These are phyloP conservation scores for Hordeum pubiflorum DNA, from an alignment of 202 grass and related monocot genomes.

Conservation along the genomic window DNA sequence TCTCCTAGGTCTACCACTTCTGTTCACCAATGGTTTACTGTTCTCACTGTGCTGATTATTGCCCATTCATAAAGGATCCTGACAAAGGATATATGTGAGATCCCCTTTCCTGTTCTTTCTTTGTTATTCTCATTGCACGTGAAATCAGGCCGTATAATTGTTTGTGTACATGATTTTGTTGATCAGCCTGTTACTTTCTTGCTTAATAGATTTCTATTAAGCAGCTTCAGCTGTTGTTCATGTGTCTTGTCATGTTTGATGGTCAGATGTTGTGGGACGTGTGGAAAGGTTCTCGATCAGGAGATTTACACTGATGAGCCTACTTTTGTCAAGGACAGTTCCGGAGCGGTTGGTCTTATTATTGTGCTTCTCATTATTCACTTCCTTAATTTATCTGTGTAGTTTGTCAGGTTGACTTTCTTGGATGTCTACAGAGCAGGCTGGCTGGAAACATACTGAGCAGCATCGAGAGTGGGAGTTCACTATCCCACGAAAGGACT, in stretches of 20 bases:
- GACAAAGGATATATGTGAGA: conserved; percentile 77
- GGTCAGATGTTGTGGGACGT: conserved; percentile 56
- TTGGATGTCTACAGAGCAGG: conserved; percentile 45
- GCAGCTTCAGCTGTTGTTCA: neutral
- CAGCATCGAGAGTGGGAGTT: conserved; percentile 68
- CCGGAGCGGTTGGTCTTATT: conserved; percentile 46
- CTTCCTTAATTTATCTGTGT: conserved; percentile 13
- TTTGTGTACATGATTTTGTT: neutral
- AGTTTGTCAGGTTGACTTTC: conserved; percentile 1
- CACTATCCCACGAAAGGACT: conserved; percentile 80
- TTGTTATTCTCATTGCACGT: neutral
- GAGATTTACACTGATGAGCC: conserved; percentile 57
- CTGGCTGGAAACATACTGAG: conserved; percentile 48
- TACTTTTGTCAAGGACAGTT: conserved; percentile 43
- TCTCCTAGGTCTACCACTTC: neutral
- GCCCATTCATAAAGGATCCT: conserved; percentile 45
- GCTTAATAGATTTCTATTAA: neutral
- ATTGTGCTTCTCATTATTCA: neutral
- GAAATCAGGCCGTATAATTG: neutral
- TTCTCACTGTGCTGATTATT: conserved; percentile 55
- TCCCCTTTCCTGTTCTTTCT: neutral
- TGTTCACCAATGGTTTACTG: conserved; percentile 57
- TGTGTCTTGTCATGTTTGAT: conserved; percentile 21
- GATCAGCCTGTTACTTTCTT: conserved; percentile 1
- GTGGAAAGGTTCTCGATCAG: conserved; percentile 84